Evolutionary conservation across 2,329 filamentous ascomycete genomes (phyloP), one percentile per base, ranked within the genome.

Genomic region (Leptographium wingfieldii): DNA sequence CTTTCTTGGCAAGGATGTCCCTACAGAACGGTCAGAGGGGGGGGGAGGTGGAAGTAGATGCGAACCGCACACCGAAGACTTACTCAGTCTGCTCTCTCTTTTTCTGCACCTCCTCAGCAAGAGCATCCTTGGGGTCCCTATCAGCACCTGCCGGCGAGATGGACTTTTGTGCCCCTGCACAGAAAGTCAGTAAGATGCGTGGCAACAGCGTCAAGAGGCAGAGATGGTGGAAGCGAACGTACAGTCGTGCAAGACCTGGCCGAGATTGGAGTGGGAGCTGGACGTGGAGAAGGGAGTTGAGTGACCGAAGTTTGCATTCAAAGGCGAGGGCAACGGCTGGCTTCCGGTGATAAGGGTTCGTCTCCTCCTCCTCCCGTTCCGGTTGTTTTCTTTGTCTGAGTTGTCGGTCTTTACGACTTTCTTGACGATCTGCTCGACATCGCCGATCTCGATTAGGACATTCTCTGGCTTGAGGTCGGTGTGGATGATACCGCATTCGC

Each of bases 401-500:
- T 75, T 68, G 56, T 94, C 88, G 63, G 85, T 89, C 73, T 96
- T 92, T 59, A 99, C 92, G 64, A 95, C 92, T 62, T 89, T 91
- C 74, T 96, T 92, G 61, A 99, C 94, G 64, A 97, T 97, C 73
- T 97, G 90, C 77, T 99, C 94, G 56, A 99, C 94, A 68, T 99
- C 94, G 66, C 94, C 94, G 69, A 99, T 97, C 75, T 99, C 94
- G 71, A 99, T 97, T 65, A 99, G 79, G 38, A 99, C 94, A 70
- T 99, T 99, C 72, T 99, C 94, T 55, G 94, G 94, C 74, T 99
- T 96, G 67, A 97, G 76, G 71, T 96, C 92, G 62, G 94, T 97
- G 74, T 99, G 94, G 69, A 99, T 96, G 75, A 99, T 97, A 70
- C 94, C 94, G 74, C 94, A 99, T 75, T 99, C 92, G 68, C 94